These are phyloP conservation scores for Cladobotryum protrusum DNA, from an alignment of 2,329 filamentous ascomycete species.

Conservation along the genomic window DNA sequence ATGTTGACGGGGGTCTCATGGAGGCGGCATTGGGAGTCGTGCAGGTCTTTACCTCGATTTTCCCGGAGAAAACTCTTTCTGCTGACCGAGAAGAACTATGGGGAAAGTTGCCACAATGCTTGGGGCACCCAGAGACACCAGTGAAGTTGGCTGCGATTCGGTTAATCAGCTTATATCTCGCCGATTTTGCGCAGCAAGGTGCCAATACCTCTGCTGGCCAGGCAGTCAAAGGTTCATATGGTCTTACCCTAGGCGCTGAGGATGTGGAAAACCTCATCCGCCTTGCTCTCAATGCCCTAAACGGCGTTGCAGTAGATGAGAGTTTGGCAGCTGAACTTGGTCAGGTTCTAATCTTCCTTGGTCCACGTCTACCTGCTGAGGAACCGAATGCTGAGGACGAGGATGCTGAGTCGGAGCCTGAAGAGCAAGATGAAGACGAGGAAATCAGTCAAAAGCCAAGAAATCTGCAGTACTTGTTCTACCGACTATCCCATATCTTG, in stretches of 20 bases:
- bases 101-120: slow-evolving; percentile 58
- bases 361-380: slow-evolving; percentile 43
- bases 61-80: slow-evolving; percentile 58
- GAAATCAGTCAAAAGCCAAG: slow-evolving; percentile 34
- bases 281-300: slow-evolving; percentile 48
- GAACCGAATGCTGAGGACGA: slow-evolving; percentile 33
- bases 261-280: slow-evolving; percentile 57
- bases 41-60: slow-evolving; percentile 59
- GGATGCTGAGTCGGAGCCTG: slow-evolving; percentile 33
- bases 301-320: slow-evolving; percentile 59
- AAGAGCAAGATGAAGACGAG: slow-evolving; percentile 38
- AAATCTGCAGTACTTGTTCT: slow-evolving; percentile 67
- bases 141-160: slow-evolving; percentile 73
- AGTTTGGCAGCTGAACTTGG: slow-evolving; percentile 71
- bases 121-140: slow-evolving; percentile 65
- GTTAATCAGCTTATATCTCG: slow-evolving; percentile 70
- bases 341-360: slow-evolving; percentile 78
- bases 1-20: slow-evolving; percentile 62
- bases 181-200: slow-evolving; percentile 65
- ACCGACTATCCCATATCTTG: slow-evolving; percentile 70
- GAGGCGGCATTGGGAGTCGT: slow-evolving; percentile 67
- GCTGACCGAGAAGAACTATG: slow-evolving; percentile 60
- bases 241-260: slow-evolving; percentile 58
- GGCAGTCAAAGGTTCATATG: slow-evolving; percentile 63
- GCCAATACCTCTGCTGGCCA: slow-evolving; percentile 41